Percentiles rank a stretch among this genome's conserved stretches.
Evolutionary conservation across 352 stramenopile species (phyloP).

Genomic region (Hyaloperonospora arabidopsidis): DNA sequence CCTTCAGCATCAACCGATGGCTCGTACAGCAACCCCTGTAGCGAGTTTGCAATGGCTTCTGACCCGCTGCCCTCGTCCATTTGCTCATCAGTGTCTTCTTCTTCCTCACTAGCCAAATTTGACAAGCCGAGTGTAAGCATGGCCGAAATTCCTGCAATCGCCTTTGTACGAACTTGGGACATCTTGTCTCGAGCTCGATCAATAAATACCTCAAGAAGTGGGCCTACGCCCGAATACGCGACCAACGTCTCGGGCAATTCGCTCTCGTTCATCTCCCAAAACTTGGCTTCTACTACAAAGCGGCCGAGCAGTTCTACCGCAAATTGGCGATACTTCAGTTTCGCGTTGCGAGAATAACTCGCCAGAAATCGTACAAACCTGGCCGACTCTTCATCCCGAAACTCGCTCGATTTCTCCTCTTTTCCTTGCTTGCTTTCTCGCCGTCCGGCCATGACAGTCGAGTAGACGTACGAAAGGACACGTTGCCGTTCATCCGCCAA

Average conservation of each 20-base stretch:
- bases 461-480: slow-evolving; percentile 53
- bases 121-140: slow-evolving; percentile 50
- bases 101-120: slow-evolving; percentile 20
- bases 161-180: slow-evolving; percentile 70
- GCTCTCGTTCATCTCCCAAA: slow-evolving; percentile 45
- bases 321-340: slow-evolving; percentile 76
- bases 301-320: slow-evolving; percentile 66
- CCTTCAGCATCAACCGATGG: slow-evolving; percentile 23
- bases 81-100: slow-evolving; percentile 20
- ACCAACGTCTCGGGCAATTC: slow-evolving; percentile 29
- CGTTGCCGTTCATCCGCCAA: slow-evolving; percentile 61
- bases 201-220: slow-evolving; percentile 62
- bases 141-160: slow-evolving; percentile 64
- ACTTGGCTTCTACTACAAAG: slow-evolving; percentile 47
- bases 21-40: slow-evolving; percentile 49
- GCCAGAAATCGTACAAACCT: slow-evolving; percentile 56
- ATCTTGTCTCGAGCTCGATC: slow-evolving; percentile 73
- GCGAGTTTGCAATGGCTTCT: slow-evolving; percentile 36
- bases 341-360: slow-evolving; percentile 67
- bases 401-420: slow-evolving; percentile 10
- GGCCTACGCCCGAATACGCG: slow-evolving; percentile 40
- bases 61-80: slow-evolving; percentile 20
- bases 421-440: slow-evolving; percentile 12
- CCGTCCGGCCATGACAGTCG: slow-evolving; percentile 24
- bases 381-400: slow-evolving; percentile 51